phyloP scores from a whole-genome alignment of 306 rosid species.

The Citrullus mucosospermus region DNA sequence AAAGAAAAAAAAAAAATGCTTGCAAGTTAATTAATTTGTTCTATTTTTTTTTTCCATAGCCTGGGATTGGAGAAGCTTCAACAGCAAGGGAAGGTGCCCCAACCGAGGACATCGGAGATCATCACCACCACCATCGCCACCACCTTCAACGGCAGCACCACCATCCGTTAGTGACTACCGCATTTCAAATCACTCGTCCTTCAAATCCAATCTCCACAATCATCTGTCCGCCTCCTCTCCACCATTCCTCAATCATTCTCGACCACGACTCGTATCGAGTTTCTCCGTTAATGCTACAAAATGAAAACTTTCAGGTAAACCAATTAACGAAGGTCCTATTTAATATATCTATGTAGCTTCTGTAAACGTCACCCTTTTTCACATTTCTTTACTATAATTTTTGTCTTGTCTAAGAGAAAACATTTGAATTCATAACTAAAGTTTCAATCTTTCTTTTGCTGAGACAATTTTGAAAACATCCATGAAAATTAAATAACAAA shows the following conservation, averaged over 20 bases:
- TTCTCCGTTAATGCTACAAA: slow-evolving; percentile 64
- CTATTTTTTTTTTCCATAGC: slow-evolving; percentile 18
- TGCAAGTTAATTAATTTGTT: background rate
- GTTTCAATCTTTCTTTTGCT: no score
- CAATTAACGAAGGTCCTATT: background rate
- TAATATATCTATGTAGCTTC: background rate
- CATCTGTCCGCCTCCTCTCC: slow-evolving; percentile 66
- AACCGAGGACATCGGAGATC: slow-evolving; percentile 34
- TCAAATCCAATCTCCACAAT: slow-evolving; percentile 63
- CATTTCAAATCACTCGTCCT: slow-evolving; percentile 63
- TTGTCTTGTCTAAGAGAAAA: no score
- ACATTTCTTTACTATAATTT: no score
- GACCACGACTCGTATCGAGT: slow-evolving; percentile 62
- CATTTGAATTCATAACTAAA: no score
- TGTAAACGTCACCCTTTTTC: background rate
- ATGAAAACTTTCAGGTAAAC: slow-evolving; percentile 60
- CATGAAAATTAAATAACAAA: no score
- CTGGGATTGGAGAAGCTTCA: slow-evolving; percentile 67
- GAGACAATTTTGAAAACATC: no score
- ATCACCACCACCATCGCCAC: slow-evolving; percentile 29
- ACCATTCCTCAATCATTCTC: slow-evolving; percentile 65
- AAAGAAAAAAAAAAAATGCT: background rate
- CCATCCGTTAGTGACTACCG: slow-evolving; percentile 16
- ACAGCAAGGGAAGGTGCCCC: slow-evolving; percentile 31
- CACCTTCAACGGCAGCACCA: slow-evolving; percentile 15